Base-by-base conservation (phyloP, 495 filamentous ascomycete genomes). In the Hypomontagnella monticulosa region DNA sequence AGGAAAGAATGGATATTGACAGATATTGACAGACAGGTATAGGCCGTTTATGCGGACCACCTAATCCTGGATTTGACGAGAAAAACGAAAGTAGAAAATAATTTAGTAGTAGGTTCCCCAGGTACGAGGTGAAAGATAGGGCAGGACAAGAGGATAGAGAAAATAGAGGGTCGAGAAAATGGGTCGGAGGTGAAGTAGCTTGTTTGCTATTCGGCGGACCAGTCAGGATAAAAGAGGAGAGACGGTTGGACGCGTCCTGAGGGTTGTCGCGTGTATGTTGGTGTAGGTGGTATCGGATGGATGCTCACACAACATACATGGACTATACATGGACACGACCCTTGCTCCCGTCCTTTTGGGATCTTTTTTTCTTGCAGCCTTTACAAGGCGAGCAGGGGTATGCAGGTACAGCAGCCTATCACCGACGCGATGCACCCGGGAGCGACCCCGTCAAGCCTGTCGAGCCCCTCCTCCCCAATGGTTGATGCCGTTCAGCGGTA, bases 151-250 rank as follows among this genome's bases (percentile, higher is more conserved):
- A 71, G 14, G 57, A 61, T 49, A 54, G 48, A 55, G 37, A 56
- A 27, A 64, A 48, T 56, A 52, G 61, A 60, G 44, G 59, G 64
- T 48, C 62, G 57, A 58, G 52, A 60, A 36, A 40, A 63, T 59
- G 36, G 62, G 52, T 30, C 51, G 52, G 51, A 59, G 52, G 33
- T 27, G 50, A 61, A 33, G 33, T 44, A 36, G 51, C 27, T 56
- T 69, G 68, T 71, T 64, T 67, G 71, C 67, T 65, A 57, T 60
- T 49, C 62, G 54, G 62, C 41, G 46, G 62, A 49, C 61, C 54
- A 70, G 51, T 50, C 52, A 70, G 62, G 44, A 65, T 66, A 62
- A 67, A 71, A 71, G 63, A 36, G 58, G 47, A 60, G 15, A 42
- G 50, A 42, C 33, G 42, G 57, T 58, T 64, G 55, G 59, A 65